Percentiles rank a stretch among this genome's conserved stretches.
Evolutionary conservation across 345 rosid genomes (phyloP).

Genomic region (Pugionium dolabratum): DNA sequence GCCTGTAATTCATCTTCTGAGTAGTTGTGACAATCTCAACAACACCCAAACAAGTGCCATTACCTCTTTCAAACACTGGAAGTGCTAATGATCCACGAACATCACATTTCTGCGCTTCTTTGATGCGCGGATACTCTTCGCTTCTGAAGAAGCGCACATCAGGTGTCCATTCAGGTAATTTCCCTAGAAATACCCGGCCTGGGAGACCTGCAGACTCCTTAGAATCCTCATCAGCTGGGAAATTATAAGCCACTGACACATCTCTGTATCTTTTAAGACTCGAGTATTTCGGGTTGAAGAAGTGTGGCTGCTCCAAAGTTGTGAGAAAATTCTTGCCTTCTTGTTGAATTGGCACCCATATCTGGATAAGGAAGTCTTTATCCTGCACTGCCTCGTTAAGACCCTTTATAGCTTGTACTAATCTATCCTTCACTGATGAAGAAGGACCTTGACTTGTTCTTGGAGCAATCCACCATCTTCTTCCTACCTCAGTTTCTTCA

Average conservation of each 20-base stretch:
- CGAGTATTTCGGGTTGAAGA: conserved; percentile 50
- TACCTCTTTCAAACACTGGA: conserved; percentile 82
- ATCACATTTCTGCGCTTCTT: conserved; percentile 60
- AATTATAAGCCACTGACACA: conserved; percentile 64
- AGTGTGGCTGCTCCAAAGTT: conserved; percentile 74
- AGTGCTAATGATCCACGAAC: conserved; percentile 84
- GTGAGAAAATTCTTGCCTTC: conserved; percentile 74
- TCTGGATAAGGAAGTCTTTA: conserved; percentile 69
- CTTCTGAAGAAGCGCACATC: too few relatives aligned
- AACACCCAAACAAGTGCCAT: conserved; percentile 81
- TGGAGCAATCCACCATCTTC: conserved; percentile 73
- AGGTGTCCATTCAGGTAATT: too few relatives aligned
- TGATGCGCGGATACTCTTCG: neutral
- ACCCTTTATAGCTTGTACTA: conserved; percentile 53
- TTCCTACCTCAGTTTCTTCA: conserved; percentile 49
- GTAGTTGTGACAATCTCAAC: conserved; percentile 84
- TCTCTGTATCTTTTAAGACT: conserved; percentile 72
- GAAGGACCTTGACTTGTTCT: conserved; percentile 41
- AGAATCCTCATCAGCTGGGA: conserved; percentile 70
- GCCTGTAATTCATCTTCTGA: conserved; percentile 64
- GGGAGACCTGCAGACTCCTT: conserved; percentile 45
- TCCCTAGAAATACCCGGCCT: too few relatives aligned
- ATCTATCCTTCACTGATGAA: conserved; percentile 60
- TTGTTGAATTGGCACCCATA: conserved; percentile 79
- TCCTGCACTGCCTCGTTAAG: conserved; percentile 61